These are phyloP conservation scores for Acanthamoeba culbertsoni DNA, from an alignment of 208 protist species.

Conservation along the genomic window DNA sequence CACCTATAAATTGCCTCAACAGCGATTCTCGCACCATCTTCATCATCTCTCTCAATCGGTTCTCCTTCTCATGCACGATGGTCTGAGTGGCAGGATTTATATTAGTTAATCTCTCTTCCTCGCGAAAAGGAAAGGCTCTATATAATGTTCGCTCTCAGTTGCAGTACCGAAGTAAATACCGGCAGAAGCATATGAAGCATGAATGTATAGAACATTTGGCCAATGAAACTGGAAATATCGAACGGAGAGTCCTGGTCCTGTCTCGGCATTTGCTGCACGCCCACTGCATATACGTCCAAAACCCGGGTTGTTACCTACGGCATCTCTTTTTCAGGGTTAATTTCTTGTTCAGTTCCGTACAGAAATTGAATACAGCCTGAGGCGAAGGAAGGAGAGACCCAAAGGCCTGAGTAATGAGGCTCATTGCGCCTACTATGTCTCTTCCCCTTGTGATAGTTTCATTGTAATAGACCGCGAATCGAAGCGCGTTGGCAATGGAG, in stretches of 20 bases:
- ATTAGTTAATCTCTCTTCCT: too few species aligned
- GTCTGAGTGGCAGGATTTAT: background rate
- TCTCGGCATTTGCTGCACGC: background rate
- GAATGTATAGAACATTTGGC: constrained; percentile 34
- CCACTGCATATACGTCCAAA: background rate
- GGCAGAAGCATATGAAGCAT: constrained; percentile 59
- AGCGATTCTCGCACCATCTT: constrained; percentile 27
- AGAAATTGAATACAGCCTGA: constrained; percentile 1
- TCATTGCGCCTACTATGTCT: background rate
- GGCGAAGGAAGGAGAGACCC: background rate
- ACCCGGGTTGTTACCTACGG: too few species aligned
- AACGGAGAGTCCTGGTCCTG: background rate
- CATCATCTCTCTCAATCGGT: constrained; percentile 54
- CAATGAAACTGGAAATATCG: background rate
- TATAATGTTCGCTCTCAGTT: background rate
- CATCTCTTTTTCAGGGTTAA: too few species aligned
- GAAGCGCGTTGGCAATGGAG: background rate
- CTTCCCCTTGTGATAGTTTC: background rate
- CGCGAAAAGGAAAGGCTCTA: background rate
- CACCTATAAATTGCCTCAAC: too few species aligned
- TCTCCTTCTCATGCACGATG: constrained; percentile 65
- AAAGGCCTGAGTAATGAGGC: constrained; percentile 20
- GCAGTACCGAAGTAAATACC: constrained; percentile 10
- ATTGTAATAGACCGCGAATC: constrained; percentile 17
- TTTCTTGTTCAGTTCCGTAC: background rate